Evolutionary conservation across 768 basidiomycete genomes (phyloP), one percentile per base, ranked within the genome.

Genomic region (Amanita jacksonii): DNA sequence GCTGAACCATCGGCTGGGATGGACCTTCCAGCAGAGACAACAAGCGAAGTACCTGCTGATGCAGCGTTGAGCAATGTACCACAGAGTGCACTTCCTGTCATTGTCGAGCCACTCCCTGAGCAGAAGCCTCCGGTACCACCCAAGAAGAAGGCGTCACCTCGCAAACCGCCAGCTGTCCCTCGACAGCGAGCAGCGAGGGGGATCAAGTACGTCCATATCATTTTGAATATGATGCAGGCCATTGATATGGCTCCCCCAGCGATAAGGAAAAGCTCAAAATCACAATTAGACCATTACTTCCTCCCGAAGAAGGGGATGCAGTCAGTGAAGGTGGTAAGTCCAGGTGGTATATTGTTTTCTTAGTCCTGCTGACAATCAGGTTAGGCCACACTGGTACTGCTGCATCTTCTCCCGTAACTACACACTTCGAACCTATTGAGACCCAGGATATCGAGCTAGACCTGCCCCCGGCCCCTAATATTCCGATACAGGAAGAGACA

Each of bases 381-480:
- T 30, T 50, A 76, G 83, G 73, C 32, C 77, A 77, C 54, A 72
- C 79, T 10, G 76, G 76, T 22, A 85, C 84, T 12, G 82, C 81
- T 2, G 78, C 83, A 2, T 85, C 84, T 2, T 85, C 84, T 1
- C 84, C 84, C 8, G 62, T 74, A 8, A 69, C 69, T n/a, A 63
- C 65, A 19, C 68, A 68, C 32, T 65, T 73, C 7, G 46, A 47
- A 19, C 27, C 27, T 4, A 36, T 31, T 18, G 73, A 72, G 19
- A 61, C 56, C 18, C 62, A 61, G 30, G 66, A 77, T 1, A 73
- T 76, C 25, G 77, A 79, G 38, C 70, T 70, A 28, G 77, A 77
- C 46, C 59, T 55, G 20, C 43, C 54, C 4, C 61, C 57, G 2
- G 57, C 62, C 6, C 61, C 57, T 10, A 52, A 54, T 15, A 47